Evolutionary conservation across 768 basidiomycete species (phyloP).

Genomic region (Ramaria rubella): DNA sequence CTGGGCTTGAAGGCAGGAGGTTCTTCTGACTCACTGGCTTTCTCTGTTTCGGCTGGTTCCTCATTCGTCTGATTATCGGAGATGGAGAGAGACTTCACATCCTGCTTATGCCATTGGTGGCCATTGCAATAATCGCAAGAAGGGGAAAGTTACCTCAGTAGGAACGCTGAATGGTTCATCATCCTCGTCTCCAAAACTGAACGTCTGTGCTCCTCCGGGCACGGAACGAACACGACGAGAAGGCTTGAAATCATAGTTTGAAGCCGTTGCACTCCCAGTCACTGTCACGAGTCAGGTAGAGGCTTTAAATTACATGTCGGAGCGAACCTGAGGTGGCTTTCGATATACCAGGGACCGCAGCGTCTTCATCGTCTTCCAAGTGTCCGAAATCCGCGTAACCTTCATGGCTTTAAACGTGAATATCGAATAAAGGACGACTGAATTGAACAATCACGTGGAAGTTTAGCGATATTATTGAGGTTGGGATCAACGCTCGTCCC

Average conservation of each 20-base stretch:
- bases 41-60: slow-evolving; percentile 7
- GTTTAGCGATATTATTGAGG: slow-evolving; percentile 64
- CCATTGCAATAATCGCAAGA: not conserved
- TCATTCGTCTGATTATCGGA: not conserved
- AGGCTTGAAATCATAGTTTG: slow-evolving; percentile 41
- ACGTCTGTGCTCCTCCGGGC: slow-evolving; percentile 43
- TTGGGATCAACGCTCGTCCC: slow-evolving; percentile 74
- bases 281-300: not conserved
- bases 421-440: slow-evolving; percentile 1
- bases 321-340: slow-evolving; percentile 11
- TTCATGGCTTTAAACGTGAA: slow-evolving; percentile 2
- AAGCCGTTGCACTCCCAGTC: slow-evolving; percentile 10
- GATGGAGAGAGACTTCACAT: slow-evolving; percentile 2
- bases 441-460: slow-evolving; percentile 49
- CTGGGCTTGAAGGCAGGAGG: slow-evolving; percentile 35
- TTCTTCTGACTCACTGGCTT: slow-evolving; percentile 21
- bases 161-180: slow-evolving; percentile 38
- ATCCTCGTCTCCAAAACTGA: slow-evolving; percentile 37
- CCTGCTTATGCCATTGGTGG: not conserved
- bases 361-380: slow-evolving; percentile 15
- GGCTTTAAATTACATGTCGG: not conserved
- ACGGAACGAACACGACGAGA: slow-evolving; percentile 50
- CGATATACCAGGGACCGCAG: slow-evolving; percentile 12
- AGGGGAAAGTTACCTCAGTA: not conserved
- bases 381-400: slow-evolving; percentile 16